These are phyloP conservation scores for Hypoxylon lienhwacheense DNA, from an alignment of 495 filamentous ascomycete genomes.

Conservation along the genomic window DNA sequence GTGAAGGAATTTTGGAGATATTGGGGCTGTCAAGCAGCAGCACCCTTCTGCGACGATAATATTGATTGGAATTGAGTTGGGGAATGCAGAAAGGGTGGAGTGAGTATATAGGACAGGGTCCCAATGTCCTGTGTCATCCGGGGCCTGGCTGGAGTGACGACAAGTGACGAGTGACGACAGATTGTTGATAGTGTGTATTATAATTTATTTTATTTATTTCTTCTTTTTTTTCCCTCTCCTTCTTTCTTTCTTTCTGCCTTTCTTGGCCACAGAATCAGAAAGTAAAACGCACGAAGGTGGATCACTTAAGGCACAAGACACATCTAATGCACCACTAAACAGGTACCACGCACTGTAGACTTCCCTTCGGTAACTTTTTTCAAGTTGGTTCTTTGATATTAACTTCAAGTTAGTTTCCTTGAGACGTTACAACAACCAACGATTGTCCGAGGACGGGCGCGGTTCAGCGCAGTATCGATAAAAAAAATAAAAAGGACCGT, in stretches of 20 bases:
- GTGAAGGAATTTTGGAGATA: conserved; percentile 59
- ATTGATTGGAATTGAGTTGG: conserved; percentile 34
- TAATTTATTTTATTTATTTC: no score
- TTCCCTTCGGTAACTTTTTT: no score
- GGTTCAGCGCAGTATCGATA: conserved; percentile 19
- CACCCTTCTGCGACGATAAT: conserved; percentile 51
- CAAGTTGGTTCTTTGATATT: no score
- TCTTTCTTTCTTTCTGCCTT: no score
- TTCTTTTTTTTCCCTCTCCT: no score
- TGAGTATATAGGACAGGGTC: conserved; percentile 37
- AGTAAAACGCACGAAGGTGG: conserved; percentile 29
- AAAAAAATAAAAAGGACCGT: no score
- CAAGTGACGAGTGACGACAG: conserved; percentile 33
- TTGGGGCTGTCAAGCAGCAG: conserved; percentile 64
- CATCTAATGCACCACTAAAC: conserved; percentile 30
- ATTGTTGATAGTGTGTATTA: conserved; percentile 29
- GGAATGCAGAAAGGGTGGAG: conserved; percentile 38
- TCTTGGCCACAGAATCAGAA: no score
- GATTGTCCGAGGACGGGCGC: conserved; percentile 12
- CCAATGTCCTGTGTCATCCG: conserved; percentile 34
- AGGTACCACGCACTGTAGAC: conserved; percentile 34
- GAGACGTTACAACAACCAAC: no score
- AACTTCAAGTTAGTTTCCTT: no score
- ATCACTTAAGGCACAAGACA: conserved; percentile 33
- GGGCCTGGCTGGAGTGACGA: conserved; percentile 33